Evolutionary conservation across 2,329 filamentous ascomycete species (phyloP), one percentile per base, ranked within the genome.

Genomic region (Fusarium paranaense): DNA sequence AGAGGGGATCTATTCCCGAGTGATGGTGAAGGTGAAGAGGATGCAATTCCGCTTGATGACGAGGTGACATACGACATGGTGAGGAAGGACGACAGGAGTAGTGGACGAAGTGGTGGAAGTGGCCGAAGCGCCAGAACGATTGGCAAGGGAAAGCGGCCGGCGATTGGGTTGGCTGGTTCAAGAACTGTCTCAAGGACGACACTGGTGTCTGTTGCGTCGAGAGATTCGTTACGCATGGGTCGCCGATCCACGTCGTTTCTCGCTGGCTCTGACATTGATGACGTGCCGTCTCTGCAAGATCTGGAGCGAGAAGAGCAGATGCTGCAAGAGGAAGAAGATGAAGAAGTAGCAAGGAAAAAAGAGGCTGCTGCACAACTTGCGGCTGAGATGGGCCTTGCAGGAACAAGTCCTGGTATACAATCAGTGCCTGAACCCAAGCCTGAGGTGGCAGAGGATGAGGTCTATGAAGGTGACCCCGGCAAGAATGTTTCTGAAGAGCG

Each of bases 1-100:
- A 88, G 96, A 56, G 95, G 95, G 2, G 96, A 98, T 83, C 86
- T 98, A 14, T 97, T 98, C 75, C 95, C 95, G 0, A 98, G 95
- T 78, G 95, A 97, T 71, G 90, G 89, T 56, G 90, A 92, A 78
- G 95, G 95, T 62, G 95, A 97, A 72, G 95, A 97, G 81, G 96
- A 98, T 82, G 96, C 96, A 1, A 90, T 98, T n/a, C 94, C 95
- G 14, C 85, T 98, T 20, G 94, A 96, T 77, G 96, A 98, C 80
- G 95, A 98, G 79, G 97, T 98, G 77, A 94, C 95, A 4, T 92
- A 97, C 81, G 91, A 92, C 4, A 87, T 98, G 70, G 92, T 95
- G 69, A 90, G 93, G 62, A 90, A 93, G 74, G 95, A 97, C 66
- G 93, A 95, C 78, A 88, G 89, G 54, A 92, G 92, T 75, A 95